These are phyloP conservation scores for Beauveria sp. DNA, from an alignment of 2,329 filamentous ascomycete genomes.

Conservation along the genomic window DNA sequence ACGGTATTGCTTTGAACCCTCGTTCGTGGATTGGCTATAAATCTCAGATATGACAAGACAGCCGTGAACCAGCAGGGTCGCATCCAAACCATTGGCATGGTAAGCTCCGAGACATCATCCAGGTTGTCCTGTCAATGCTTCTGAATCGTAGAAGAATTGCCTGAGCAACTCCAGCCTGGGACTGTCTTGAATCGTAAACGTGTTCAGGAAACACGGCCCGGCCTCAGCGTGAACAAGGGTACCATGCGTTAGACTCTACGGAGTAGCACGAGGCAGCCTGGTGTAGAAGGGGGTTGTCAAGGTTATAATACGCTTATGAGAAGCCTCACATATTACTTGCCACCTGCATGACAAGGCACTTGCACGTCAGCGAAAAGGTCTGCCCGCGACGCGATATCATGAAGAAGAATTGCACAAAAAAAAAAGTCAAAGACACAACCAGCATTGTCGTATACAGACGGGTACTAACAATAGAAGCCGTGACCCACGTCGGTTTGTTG, in stretches of 20 bases:
- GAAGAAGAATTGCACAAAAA: too few relatives aligned
- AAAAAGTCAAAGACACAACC: too few relatives aligned
- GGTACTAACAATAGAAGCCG: too few relatives aligned
- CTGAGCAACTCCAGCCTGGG: background rate
- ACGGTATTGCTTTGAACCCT: background rate
- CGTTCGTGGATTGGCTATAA: background rate
- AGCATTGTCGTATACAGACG: too few relatives aligned
- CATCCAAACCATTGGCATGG: background rate
- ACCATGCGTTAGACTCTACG: background rate
- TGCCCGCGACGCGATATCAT: background rate
- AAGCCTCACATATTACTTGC: background rate
- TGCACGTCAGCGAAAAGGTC: background rate
- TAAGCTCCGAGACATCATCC: background rate
- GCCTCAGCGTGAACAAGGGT: background rate
- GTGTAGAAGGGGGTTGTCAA: background rate
- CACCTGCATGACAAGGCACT: background rate
- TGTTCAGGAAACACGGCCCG: background rate
- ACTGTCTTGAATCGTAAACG: background rate
- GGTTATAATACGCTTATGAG: constrained; percentile 1
- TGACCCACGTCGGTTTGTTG: background rate
- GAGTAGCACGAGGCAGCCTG: background rate
- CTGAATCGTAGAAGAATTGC: background rate
- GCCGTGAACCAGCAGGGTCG: background rate
- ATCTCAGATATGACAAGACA: background rate
- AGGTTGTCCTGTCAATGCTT: background rate